Evolutionary conservation across 2,329 filamentous ascomycete species (phyloP), one percentile per base, ranked within the genome.

Genomic region (Aspergillus tubingensis): DNA sequence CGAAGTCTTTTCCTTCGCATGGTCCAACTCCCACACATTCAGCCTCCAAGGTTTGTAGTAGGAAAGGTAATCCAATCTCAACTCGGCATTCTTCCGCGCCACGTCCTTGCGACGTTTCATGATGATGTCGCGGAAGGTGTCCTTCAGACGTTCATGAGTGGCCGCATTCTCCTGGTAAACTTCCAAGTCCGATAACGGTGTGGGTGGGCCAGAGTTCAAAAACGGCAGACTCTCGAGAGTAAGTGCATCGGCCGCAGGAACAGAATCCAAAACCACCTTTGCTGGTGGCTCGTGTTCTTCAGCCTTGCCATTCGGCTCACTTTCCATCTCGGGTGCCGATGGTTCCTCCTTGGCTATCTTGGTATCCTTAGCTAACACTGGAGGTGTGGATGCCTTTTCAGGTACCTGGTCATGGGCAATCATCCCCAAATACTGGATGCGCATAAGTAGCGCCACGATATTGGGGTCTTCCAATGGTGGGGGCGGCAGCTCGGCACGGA

Each of bases 191-290:
- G 78, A 78, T 19, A 80, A 67, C 1, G 79, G 77, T 5, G 77
- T 79, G 5, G 74, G 79, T 30, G 78, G 76, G 0, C 76, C 78
- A 19, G 71, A 68, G 39, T 74, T 68, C 19, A 82, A 67, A 62
- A 81, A 83, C 4, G 81, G 81, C n/a, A 83, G 69, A 58, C 68
- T 74, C 17, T 81, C 77, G 43, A 82, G 58, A 2, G 76, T 74
- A 19, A 79, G 72, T 8, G 70, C 70, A 13, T 73, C 65, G 6
- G 59, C 61, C 15, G 62, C 54, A 8, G 65, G 54, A 8, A 65
- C 43, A 15, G 67, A 56, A 19, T 69, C 61, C 38, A 67, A 30
- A 19, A 59, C 39, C 19, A 59, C 15, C 47, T 69, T 68, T 0
- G 60, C 44, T 2, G 60, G 53, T 23, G 57, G 41, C 25, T 64